A percentile compares a stretch with the other conserved stretches of the same genome.
Conservation (phyloP, 345 rosid genomes). For the Gossypium anomalum region DNA sequence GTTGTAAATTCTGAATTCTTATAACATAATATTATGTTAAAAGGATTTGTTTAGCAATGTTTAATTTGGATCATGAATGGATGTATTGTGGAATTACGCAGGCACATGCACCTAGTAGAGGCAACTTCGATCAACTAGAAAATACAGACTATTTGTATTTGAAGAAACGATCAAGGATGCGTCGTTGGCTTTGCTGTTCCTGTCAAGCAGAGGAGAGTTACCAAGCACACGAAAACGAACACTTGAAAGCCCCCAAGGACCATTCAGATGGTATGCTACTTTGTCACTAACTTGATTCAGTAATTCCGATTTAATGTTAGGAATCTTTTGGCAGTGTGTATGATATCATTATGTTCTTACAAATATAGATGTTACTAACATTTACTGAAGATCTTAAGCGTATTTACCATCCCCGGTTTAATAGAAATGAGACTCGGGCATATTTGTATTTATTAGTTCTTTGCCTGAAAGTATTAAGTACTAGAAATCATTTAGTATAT, state of each 20-base stretch:
- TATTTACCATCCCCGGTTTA: not conserved
- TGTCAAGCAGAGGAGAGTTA: constrained; percentile 79
- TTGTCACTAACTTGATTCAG: not conserved
- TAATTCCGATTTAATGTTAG: not conserved
- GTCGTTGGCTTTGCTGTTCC: constrained; percentile 90
- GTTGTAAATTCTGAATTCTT: no score
- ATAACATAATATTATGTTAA: not conserved
- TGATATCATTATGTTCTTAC: not conserved
- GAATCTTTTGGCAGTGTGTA: not conserved
- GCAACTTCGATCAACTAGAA: constrained; percentile 50
- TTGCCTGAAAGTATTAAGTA: not conserved
- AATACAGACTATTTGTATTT: constrained; percentile 41
- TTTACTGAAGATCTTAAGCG: not conserved
- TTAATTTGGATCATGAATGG: constrained; percentile 4
- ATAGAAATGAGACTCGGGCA: not conserved
- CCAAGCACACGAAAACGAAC: constrained; percentile 56
- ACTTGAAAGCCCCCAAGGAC: constrained; percentile 48
- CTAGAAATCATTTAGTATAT: not conserved
- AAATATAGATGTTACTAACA: not conserved
- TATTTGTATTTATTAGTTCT: not conserved
- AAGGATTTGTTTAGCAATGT: not conserved
- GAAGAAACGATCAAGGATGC: constrained; percentile 81
- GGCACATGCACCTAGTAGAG: constrained; percentile 59
- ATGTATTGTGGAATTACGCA: constrained; percentile 21
- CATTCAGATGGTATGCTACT: constrained; percentile 53